Evolutionary conservation across 179 eudicot species (phyloP).

Genomic region (Carnegiea gigantea): DNA sequence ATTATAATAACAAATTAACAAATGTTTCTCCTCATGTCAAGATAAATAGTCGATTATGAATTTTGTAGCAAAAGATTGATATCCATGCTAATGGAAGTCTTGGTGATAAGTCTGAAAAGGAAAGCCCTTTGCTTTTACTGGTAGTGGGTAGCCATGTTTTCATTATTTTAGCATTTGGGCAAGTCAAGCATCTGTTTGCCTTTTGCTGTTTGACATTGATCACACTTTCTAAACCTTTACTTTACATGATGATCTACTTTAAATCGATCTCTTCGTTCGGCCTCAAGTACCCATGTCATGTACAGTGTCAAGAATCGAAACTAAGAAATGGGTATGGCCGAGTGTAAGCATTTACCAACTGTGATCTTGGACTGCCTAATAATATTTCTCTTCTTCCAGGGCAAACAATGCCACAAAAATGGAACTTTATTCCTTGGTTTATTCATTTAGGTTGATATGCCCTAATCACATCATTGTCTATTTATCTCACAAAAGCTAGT

Average conservation of each 20-base stretch:
- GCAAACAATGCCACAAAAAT: not conserved
- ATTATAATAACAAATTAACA: too few species aligned
- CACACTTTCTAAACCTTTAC: not conserved
- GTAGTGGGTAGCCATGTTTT: conserved; percentile 18
- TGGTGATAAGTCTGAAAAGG: not conserved
- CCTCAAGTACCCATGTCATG: not conserved
- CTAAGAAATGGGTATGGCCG: not conserved
- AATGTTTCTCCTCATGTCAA: not conserved
- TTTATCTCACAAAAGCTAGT: conserved; percentile 5
- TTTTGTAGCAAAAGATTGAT: not conserved
- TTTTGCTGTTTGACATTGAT: not conserved
- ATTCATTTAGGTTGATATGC: conserved; percentile 20
- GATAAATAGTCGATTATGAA: not conserved
- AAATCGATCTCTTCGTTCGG: not conserved
- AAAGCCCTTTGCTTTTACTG: not conserved
- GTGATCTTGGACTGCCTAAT: not conserved
- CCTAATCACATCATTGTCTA: not conserved
- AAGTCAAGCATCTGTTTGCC: not conserved
- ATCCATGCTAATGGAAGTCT: not conserved
- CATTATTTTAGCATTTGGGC: too few species aligned
- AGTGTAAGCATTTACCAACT: not conserved
- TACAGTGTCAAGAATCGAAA: not conserved
- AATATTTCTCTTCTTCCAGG: conserved; percentile 10
- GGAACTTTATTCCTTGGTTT: not conserved
- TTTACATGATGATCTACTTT: not conserved